Conservation (phyloP, 345 rosid species). For the Heritiera fomes region DNA sequence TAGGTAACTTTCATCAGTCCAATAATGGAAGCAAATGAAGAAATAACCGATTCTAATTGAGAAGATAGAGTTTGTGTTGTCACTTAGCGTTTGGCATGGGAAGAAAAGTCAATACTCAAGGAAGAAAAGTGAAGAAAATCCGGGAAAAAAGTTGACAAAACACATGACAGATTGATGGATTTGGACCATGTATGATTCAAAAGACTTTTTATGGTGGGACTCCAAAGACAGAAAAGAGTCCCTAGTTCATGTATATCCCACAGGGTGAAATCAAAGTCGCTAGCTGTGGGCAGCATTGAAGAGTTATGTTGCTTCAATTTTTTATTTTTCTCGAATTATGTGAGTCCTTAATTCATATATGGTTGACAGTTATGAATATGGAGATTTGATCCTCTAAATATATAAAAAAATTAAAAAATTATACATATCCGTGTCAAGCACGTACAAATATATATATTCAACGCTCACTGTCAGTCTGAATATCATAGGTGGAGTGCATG, state of each 20-base stretch:
- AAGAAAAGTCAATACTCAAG: slow-evolving; percentile 19
- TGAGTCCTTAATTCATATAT: no score
- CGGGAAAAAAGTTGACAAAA: slow-evolving; percentile 27
- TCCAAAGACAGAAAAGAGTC: not conserved
- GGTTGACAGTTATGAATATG: no score
- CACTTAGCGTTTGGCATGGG: slow-evolving; percentile 4
- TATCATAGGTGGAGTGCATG: not conserved
- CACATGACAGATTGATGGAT: slow-evolving; percentile 34
- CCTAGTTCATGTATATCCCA: not conserved
- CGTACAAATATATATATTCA: no score
- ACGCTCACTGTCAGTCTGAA: no score
- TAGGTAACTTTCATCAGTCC: slow-evolving; percentile 8
- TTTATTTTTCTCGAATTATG: no score
- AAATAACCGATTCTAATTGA: not conserved
- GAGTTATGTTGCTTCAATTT: no score
- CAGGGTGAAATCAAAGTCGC: not conserved
- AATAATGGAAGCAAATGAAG: not conserved
- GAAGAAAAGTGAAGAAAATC: slow-evolving; percentile 24
- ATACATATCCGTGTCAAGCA: no score
- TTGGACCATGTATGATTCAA: slow-evolving; percentile 25
- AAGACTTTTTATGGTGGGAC: not conserved
- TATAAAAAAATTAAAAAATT: no score
- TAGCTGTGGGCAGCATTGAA: not conserved
- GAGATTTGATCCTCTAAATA: no score
- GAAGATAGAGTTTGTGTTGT: slow-evolving; percentile 5